A percentile compares a stretch with the other conserved stretches of the same genome.
phyloP scores from a whole-genome alignment of 257 asterid genomes.

The Eucommia ulmoides region DNA sequence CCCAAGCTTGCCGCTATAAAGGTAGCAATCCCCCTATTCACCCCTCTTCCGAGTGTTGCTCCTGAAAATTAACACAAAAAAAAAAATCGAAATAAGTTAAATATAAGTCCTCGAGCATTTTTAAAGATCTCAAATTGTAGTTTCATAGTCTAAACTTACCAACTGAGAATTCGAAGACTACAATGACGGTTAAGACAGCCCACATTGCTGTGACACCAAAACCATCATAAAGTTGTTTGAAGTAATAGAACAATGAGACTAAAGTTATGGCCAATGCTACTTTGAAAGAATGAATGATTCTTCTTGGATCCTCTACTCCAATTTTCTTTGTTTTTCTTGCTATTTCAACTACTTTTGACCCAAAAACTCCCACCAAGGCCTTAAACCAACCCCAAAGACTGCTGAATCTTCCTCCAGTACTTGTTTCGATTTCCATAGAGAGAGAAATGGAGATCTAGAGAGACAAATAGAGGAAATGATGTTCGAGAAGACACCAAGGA shows the following conservation, averaged over 20 bases:
- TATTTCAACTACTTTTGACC: not conserved
- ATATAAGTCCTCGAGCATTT: not conserved
- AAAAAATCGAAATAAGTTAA: no score
- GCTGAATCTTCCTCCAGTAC: not conserved
- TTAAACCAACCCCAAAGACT: not conserved
- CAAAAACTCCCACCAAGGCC: not conserved
- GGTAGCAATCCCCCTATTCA: conserved; percentile 47
- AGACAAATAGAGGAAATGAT: not conserved
- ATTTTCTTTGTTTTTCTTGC: not conserved
- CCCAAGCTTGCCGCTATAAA: conserved; percentile 34
- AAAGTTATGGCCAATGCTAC: not conserved
- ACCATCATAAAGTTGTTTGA: not conserved
- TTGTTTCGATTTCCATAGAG: not conserved
- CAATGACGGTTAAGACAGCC: not conserved
- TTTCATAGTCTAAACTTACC: not conserved
- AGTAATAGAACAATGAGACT: not conserved
- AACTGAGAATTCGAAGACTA: not conserved
- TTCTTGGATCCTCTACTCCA: conserved; percentile 1
- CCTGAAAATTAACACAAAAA: conserved; percentile 23
- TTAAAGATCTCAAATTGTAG: not conserved
- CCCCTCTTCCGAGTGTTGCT: conserved; percentile 51
- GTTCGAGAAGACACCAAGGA: not conserved
- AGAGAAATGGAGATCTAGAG: not conserved
- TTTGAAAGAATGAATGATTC: not conserved
- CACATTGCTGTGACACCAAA: not conserved